phyloP scores from a whole-genome alignment of 352 stramenopile species.

The Globisporangium cystogenes region DNA sequence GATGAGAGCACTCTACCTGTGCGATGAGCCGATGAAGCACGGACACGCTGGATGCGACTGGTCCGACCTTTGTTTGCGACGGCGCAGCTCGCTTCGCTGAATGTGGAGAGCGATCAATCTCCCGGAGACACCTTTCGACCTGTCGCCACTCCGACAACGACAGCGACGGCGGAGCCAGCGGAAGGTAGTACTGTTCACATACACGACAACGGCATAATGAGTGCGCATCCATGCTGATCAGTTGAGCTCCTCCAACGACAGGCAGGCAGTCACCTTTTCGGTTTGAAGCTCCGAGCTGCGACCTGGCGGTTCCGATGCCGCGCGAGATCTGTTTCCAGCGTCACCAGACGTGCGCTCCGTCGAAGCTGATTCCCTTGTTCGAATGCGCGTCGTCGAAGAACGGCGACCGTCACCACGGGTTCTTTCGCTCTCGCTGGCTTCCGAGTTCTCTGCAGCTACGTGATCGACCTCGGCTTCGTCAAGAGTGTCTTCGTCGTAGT shows the following conservation, averaged over 20 bases:
- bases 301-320: too few species aligned
- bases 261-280: too few species aligned
- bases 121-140: constrained; percentile 56
- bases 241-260: too few species aligned
- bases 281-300: too few species aligned
- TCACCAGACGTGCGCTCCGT: too few species aligned
- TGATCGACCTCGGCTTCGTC: constrained; percentile 2
- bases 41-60: neutral
- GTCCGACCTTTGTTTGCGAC: neutral
- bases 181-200: constrained; percentile 1
- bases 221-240: neutral
- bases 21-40: constrained; percentile 1
- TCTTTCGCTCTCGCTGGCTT: constrained; percentile 1
- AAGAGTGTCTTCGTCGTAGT: constrained; percentile 5
- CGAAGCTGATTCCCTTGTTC: too few species aligned
- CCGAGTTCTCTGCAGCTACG: constrained; percentile 2
- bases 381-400: neutral
- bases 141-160: constrained; percentile 36
- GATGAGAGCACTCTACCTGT: neutral
- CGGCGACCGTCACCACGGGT: neutral
- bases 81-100: constrained; percentile 3
- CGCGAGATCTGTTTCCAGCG: too few species aligned
- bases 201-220: neutral
- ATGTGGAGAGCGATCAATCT: constrained; percentile 34
- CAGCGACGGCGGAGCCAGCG: constrained; percentile 7